These are phyloP conservation scores for Cryptococcus sp. DNA, from an alignment of 1,284 basidiomycete species.

Conservation along the genomic window DNA sequence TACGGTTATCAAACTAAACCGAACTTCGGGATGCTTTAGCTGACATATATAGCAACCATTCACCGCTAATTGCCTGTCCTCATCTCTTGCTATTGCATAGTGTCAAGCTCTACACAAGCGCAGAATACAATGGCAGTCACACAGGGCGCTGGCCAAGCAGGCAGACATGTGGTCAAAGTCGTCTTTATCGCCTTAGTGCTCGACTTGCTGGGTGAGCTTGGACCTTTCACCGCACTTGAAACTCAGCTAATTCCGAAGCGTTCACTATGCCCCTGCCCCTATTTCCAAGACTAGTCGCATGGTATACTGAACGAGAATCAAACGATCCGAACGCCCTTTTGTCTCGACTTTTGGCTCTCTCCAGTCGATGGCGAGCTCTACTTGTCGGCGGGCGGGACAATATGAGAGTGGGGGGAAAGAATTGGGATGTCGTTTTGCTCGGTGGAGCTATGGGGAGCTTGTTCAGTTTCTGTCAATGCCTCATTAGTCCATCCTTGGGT, in stretches of 20 bases:
- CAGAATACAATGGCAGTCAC: not conserved
- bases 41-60: too few relatives aligned
- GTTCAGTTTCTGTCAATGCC: slow-evolving; percentile 81
- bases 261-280: slow-evolving; percentile 92
- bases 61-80: too few relatives aligned
- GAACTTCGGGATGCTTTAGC: too few relatives aligned
- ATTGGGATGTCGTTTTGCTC: slow-evolving; percentile 47
- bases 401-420: slow-evolving; percentile 9
- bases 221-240: not conserved
- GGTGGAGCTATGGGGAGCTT: slow-evolving; percentile 82
- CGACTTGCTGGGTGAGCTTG: slow-evolving; percentile 66
- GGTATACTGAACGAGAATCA: slow-evolving; percentile 60
- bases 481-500: slow-evolving; percentile 80
- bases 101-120: not conserved
- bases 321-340: slow-evolving; percentile 57
- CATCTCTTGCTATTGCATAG: too few relatives aligned
- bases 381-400: slow-evolving; percentile 40
- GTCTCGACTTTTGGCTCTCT: slow-evolving; percentile 60
- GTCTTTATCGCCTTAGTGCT: slow-evolving; percentile 80
- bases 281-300: slow-evolving; percentile 71
- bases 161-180: slow-evolving; percentile 54
- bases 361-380: slow-evolving; percentile 60
- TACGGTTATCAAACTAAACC: too few relatives aligned
- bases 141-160: not conserved
- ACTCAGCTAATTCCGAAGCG: slow-evolving; percentile 50